Evolutionary conservation across 2,329 filamentous ascomycete species (phyloP), one percentile per base, ranked within the genome.

Genomic region (Trichoderma endophyticum): DNA sequence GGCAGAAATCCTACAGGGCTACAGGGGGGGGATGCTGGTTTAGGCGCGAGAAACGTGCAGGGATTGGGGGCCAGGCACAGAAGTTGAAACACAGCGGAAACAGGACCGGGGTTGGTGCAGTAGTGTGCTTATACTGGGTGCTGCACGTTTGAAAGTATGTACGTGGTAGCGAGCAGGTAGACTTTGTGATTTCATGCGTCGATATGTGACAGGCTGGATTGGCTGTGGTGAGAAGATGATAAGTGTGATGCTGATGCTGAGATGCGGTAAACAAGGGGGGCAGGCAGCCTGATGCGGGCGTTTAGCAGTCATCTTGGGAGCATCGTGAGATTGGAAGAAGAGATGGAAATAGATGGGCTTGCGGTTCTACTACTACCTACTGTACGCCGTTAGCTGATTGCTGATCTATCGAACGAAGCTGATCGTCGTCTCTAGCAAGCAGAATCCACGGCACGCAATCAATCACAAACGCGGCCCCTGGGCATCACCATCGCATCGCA

Each of bases 21-120:
- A 54, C 48, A 54, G 48, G 48, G 43, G 43, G 43, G 43, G 34
- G 34, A 36, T 36, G 21, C 39, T 1, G n/a, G 21, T 21, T 60
- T 64, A 64, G 43, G 61, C 61, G 61, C 61, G 61, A 28, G 61
- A 43, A 26, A 51, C 15, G 62, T 26, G 30, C 64, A 67, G 64
- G 63, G 64, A 30, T 43, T 56, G 51, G n/a, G 63, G 60, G 57
- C 57, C 60, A 63, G 60, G 60, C 32, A 63, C 62, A 66, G 32
- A 57, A 59, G 24, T 59, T 67, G 64, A 67, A 67, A 67, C 64
- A 67, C 5, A 12, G 24, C 24, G 36, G 61, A 64, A 48, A 48
- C 61, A 15, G 28, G 62, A 21, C 43, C 43, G 48, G 48, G 48
- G 48, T 1, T 11, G 48, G 9, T 54, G 48, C 48, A 54, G 48